Conservation (phyloP, 495 filamentous ascomycete genomes). For the Cercophora scortea region DNA sequence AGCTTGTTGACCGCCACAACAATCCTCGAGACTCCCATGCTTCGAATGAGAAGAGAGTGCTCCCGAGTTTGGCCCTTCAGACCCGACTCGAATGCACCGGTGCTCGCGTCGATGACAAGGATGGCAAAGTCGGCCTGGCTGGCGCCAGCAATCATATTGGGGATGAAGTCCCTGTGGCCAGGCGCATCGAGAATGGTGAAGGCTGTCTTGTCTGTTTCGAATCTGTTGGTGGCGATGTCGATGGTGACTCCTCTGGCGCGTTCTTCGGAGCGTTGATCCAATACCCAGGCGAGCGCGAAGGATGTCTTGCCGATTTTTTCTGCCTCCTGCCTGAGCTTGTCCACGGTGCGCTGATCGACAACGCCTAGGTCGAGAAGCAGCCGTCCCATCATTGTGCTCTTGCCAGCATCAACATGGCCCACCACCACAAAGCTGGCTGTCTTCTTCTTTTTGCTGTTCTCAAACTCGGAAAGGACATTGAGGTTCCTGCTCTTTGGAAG, state of each 20-base stretch:
- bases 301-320: slow-evolving; percentile 89
- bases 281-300: slow-evolving; percentile 92
- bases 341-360: slow-evolving; percentile 77
- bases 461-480: slow-evolving; percentile 75
- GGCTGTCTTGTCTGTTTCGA: slow-evolving; percentile 74
- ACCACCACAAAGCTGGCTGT: slow-evolving; percentile 94
- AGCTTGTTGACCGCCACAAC: slow-evolving; percentile 94
- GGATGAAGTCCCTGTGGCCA: slow-evolving; percentile 91
- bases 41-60: slow-evolving; percentile 80
- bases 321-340: slow-evolving; percentile 80
- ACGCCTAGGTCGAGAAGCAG: slow-evolving; percentile 84
- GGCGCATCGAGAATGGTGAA: slow-evolving; percentile 97
- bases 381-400: slow-evolving; percentile 95
- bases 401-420: slow-evolving; percentile 94
- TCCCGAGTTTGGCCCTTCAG: slow-evolving; percentile 92
- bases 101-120: slow-evolving; percentile 82
- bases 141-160: slow-evolving; percentile 97
- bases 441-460: slow-evolving; percentile 67
- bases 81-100: slow-evolving; percentile 85
- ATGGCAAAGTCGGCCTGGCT: slow-evolving; percentile 95
- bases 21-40: slow-evolving; percentile 82
- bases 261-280: slow-evolving; percentile 86
- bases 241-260: slow-evolving; percentile 89
- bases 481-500: slow-evolving; percentile 78
- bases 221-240: slow-evolving; percentile 89